Evolutionary conservation across 495 filamentous ascomycete genomes (phyloP).

Genomic region (Aspergillus heteromorphus): DNA sequence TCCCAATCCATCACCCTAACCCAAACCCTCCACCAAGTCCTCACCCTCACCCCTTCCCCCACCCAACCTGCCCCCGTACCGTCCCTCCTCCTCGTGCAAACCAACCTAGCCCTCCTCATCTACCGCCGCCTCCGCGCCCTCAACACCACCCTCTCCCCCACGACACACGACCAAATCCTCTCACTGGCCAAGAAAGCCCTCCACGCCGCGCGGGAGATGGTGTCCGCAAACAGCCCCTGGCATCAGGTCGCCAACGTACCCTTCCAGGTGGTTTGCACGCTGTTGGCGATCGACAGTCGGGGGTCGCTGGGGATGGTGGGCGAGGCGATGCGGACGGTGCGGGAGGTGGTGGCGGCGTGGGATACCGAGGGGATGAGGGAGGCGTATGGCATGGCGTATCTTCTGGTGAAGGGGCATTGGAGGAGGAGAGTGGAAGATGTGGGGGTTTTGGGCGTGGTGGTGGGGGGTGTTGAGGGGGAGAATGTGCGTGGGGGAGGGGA

Average conservation of each 20-base stretch:
- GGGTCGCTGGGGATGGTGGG: conserved; percentile 40
- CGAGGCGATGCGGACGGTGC: conserved; percentile 47
- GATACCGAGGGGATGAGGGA: conserved; percentile 46
- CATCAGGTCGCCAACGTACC: conserved; percentile 51
- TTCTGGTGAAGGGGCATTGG: conserved; percentile 36
- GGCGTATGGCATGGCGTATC: conserved; percentile 47
- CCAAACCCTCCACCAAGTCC: conserved; percentile 29
- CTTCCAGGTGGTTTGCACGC: conserved; percentile 50
- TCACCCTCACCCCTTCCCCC: too few species aligned
- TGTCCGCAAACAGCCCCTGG: conserved; percentile 39
- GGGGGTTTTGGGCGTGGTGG: too few species aligned
- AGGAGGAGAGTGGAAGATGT: too few species aligned
- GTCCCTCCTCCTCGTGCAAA: conserved; percentile 40
- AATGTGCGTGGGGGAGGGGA: too few species aligned
- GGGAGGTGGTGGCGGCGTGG: conserved; percentile 38
- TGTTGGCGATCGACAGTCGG: conserved; percentile 47
- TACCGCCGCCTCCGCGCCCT: conserved; percentile 46
- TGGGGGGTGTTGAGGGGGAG: conserved; percentile 29
- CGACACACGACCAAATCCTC: conserved; percentile 31
- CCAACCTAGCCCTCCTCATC: conserved; percentile 49
- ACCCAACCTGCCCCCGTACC: too few species aligned
- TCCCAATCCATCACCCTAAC: too few species aligned
- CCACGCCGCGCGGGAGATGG: conserved; percentile 35
- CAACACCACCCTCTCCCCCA: conserved; percentile 32
- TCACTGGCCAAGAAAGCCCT: conserved; percentile 29